Percentiles rank a stretch among this genome's conserved stretches.
phyloP scores from a whole-genome alignment of 352 stramenopile genomes.

The Pythium aristosporum region DNA sequence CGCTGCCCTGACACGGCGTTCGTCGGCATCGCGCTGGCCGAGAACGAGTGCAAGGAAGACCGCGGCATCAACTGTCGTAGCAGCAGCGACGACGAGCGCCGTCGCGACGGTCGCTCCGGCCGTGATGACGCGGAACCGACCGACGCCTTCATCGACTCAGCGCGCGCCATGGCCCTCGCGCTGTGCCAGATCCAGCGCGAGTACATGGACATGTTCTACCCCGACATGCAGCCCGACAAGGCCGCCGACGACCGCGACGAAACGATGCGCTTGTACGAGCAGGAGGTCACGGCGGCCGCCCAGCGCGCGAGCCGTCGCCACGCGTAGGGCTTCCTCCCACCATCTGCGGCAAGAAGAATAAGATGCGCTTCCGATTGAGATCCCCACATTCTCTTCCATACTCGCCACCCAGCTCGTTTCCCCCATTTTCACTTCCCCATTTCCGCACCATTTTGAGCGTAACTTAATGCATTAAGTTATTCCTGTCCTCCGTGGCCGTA shows the following conservation, averaged over 20 bases:
- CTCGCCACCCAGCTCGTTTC: not conserved
- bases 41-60: not conserved
- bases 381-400: not conserved
- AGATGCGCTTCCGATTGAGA: not conserved
- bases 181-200: not conserved
- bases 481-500: not conserved
- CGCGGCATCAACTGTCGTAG: not conserved
- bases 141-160: not conserved
- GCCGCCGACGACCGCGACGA: not conserved
- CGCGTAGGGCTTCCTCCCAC: not conserved
- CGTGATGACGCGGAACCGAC: not conserved
- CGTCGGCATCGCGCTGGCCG: not conserved
- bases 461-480: conserved; percentile 28
- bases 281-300: not conserved
- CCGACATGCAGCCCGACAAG: not conserved
- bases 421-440: not conserved
- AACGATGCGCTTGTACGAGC: conserved; percentile 14
- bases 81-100: not conserved
- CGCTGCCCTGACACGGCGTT: conserved; percentile 11
- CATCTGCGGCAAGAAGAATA: not conserved
- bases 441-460: not conserved
- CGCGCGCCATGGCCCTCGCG: not conserved
- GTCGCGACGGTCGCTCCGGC: no score
- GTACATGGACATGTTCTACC: conserved; percentile 3
- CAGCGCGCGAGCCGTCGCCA: not conserved